Conservation (phyloP, 345 rosid genomes). For the Streptanthus diversifolius region DNA sequence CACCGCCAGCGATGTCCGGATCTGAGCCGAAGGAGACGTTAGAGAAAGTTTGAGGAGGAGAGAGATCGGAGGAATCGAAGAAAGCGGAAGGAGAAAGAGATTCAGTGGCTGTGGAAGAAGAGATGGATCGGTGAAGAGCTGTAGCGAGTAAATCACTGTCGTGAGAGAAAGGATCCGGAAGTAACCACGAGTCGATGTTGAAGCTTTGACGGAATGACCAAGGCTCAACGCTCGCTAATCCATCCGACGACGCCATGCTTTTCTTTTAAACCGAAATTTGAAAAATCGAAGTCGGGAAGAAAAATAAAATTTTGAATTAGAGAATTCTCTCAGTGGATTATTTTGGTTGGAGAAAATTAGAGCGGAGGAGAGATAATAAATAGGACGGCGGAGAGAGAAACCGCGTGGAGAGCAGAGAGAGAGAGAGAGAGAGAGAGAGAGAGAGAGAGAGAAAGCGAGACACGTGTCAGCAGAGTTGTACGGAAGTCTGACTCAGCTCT, state of each 20-base stretch:
- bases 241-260: constrained; percentile 28
- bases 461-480: constrained; percentile 38
- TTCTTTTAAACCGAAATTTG: neutral
- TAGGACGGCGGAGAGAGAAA: constrained; percentile 32
- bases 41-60: constrained; percentile 41
- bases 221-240: constrained; percentile 31
- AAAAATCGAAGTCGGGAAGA: neutral
- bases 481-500: constrained; percentile 40
- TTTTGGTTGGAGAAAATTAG: neutral
- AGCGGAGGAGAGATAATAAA: constrained; percentile 13
- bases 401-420: constrained; percentile 26
- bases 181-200: constrained; percentile 32
- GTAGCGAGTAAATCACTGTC: constrained; percentile 25
- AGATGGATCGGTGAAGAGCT: constrained; percentile 58
- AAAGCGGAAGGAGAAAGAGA: constrained; percentile 17
- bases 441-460: neutral
- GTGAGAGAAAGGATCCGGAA: constrained; percentile 30
- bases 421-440: constrained; percentile 24
- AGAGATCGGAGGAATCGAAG: constrained; percentile 33
- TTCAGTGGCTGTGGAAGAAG: constrained; percentile 17
- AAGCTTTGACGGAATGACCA: constrained; percentile 28
- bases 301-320: neutral
- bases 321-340: neutral
- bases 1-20: constrained; percentile 14
- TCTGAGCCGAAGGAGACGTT: constrained; percentile 35